Conservation (phyloP, 345 rosid genomes). For the Eucalyptus cloeziana region DNA sequence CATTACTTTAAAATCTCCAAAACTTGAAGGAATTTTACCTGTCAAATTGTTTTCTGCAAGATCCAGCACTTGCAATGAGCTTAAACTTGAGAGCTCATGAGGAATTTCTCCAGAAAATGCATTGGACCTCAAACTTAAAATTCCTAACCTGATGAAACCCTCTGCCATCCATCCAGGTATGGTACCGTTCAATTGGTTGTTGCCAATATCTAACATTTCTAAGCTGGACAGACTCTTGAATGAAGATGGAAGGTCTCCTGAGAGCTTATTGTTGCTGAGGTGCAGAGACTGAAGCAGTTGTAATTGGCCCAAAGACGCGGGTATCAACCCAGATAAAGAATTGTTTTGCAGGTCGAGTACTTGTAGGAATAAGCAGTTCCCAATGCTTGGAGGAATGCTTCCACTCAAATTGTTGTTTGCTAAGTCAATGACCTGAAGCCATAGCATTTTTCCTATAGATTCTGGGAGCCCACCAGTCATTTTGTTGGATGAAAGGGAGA, state of each 20-base stretch:
- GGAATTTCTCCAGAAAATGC: conserved; percentile 20
- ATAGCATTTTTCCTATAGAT: conserved; percentile 8
- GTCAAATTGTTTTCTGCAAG: conserved; percentile 24
- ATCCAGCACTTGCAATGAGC: conserved; percentile 28
- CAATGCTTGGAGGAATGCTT: conserved; percentile 12
- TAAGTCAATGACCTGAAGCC: conserved; percentile 16
- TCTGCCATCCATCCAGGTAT: conserved; percentile 18
- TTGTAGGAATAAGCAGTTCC: conserved; percentile 1
- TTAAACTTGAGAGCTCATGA: not conserved
- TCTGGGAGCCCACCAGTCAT: conserved; percentile 17
- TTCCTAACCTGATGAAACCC: conserved; percentile 1
- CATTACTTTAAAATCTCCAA: conserved; percentile 27
- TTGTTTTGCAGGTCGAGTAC: conserved; percentile 18
- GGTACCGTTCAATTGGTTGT: conserved; percentile 14
- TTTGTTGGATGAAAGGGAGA: conserved; percentile 11
- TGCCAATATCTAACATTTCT: conserved; percentile 21
- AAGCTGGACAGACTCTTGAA: conserved; percentile 9
- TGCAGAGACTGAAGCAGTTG: conserved; percentile 4
- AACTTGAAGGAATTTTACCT: conserved; percentile 16
- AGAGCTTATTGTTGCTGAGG: conserved; percentile 11
- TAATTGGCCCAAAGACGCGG: conserved; percentile 10
- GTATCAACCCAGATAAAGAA: conserved; percentile 14
- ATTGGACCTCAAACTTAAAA: conserved; percentile 9
- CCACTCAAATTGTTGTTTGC: conserved; percentile 17
- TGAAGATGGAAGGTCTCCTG: conserved; percentile 12